phyloP scores from a whole-genome alignment of 441 rosid genomes.

The Adansonia madagascariensis region DNA sequence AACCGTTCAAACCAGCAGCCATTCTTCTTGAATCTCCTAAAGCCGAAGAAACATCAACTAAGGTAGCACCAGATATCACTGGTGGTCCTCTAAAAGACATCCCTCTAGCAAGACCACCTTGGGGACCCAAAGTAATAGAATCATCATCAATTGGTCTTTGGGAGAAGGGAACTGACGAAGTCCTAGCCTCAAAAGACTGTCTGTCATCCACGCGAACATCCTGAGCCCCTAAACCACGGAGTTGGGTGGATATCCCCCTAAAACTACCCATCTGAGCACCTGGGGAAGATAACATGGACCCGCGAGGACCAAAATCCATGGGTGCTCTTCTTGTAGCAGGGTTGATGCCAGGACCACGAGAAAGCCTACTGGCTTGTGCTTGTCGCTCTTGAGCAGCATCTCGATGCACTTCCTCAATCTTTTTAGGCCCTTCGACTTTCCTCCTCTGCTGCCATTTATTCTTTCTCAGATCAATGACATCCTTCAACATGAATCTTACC shows the following conservation, averaged over 20 bases:
- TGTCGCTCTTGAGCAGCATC: conserved; percentile 99
- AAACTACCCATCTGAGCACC: conserved; percentile 71
- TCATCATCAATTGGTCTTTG: conserved; percentile 75
- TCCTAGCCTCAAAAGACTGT: conserved; percentile 66
- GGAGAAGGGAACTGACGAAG: conserved; percentile 74
- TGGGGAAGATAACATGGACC: conserved; percentile 75
- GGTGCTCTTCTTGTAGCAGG: conserved; percentile 66
- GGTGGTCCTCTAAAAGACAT: conserved; percentile 51
- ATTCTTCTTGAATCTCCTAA: conserved; percentile 69
- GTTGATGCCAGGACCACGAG: conserved; percentile 70
- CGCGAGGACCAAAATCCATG: conserved; percentile 78
- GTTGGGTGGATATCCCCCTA: conserved; percentile 66
- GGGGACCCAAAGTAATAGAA: conserved; percentile 64
- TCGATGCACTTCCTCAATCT: conserved; percentile 96
- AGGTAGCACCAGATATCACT: conserved; percentile 41
- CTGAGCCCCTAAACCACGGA: conserved; percentile 67
- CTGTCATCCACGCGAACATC: conserved; percentile 85
- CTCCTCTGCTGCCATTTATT: conserved; percentile 98
- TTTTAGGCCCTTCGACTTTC: conserved; percentile 98
- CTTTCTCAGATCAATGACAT: conserved; percentile 82
- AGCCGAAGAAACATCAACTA: conserved; percentile 51
- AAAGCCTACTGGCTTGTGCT: conserved; percentile 66
- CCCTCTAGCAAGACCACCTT: conserved; percentile 19
- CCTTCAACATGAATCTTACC: conserved; percentile 92
- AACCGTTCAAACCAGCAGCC: conserved; percentile 63